Evolutionary conservation across 495 filamentous ascomycete genomes (phyloP).

Genomic region (Evernia prunastri): DNA sequence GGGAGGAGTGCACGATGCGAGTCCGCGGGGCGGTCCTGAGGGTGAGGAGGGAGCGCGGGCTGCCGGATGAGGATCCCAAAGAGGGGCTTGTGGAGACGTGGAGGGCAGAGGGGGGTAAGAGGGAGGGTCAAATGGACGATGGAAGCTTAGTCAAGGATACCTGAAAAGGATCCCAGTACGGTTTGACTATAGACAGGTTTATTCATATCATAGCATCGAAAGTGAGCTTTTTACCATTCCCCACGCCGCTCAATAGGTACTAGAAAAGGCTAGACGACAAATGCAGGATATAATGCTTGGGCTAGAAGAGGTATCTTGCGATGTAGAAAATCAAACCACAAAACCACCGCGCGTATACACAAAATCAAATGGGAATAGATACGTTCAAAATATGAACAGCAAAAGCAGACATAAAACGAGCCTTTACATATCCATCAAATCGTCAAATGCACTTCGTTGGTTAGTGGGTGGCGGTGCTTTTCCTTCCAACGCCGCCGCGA

Average conservation of each 20-base stretch:
- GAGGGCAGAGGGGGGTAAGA: slow-evolving; percentile 45
- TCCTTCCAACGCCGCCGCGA: slow-evolving; percentile 26
- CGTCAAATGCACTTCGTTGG: slow-evolving; percentile 16
- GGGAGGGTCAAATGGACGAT: slow-evolving; percentile 57
- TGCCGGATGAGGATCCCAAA: slow-evolving; percentile 73
- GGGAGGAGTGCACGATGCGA: slow-evolving; percentile 73
- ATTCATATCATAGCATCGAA: neutral
- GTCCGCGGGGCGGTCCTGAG: slow-evolving; percentile 74
- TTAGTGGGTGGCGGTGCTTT: slow-evolving; percentile 1
- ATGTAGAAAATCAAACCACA: neutral
- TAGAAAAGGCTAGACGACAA: neutral
- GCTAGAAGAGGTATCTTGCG: neutral
- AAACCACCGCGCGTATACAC: neutral
- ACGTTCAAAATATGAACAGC: neutral
- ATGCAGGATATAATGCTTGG: neutral
- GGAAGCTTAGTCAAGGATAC: slow-evolving; percentile 58
- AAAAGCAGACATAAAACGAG: neutral
- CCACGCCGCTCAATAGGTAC: neutral
- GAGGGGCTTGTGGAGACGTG: slow-evolving; percentile 59
- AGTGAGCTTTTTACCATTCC: no score
- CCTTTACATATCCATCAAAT: slow-evolving; percentile 19
- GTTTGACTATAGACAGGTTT: neutral
- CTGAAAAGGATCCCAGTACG: slow-evolving; percentile 22
- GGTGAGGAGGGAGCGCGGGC: slow-evolving; percentile 61
- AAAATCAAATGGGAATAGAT: neutral